phyloP scores from a whole-genome alignment of 495 filamentous ascomycete species.

The Saxophila tyrrhenica region DNA sequence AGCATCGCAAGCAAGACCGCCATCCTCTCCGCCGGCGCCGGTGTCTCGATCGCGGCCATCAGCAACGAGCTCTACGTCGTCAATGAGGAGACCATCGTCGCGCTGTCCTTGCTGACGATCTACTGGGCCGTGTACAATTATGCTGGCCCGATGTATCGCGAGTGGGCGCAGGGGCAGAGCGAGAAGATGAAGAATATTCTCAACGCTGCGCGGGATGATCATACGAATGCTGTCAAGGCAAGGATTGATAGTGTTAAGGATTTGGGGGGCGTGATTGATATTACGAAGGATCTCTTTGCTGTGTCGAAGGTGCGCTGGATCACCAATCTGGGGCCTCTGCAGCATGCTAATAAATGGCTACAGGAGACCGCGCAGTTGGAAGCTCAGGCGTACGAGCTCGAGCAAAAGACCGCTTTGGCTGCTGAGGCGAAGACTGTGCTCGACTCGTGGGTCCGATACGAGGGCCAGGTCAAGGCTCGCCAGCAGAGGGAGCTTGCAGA shows the following conservation, averaged over 20 bases:
- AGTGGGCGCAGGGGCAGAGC: slow-evolving; percentile 81
- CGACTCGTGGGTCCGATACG: slow-evolving; percentile 97
- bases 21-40: slow-evolving; percentile 84
- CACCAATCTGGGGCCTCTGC: background rate
- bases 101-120: slow-evolving; percentile 75
- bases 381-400: slow-evolving; percentile 88
- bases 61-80: slow-evolving; percentile 99
- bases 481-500: slow-evolving; percentile 95
- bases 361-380: slow-evolving; percentile 96
- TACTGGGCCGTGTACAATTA: slow-evolving; percentile 84
- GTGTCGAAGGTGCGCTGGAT: slow-evolving; percentile 73
- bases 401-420: slow-evolving; percentile 83
- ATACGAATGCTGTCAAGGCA: slow-evolving; percentile 85
- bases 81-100: slow-evolving; percentile 93
- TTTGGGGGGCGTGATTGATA: slow-evolving; percentile 82
- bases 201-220: slow-evolving; percentile 83
- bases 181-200: slow-evolving; percentile 85
- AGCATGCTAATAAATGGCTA: background rate
- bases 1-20: slow-evolving; percentile 68
- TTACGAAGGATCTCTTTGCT: slow-evolving; percentile 93
- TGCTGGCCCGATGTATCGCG: slow-evolving; percentile 77
- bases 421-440: slow-evolving; percentile 88
- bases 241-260: slow-evolving; percentile 89
- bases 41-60: slow-evolving; percentile 82
- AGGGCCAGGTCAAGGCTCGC: slow-evolving; percentile 94